Conservation (phyloP, 2,329 filamentous ascomycete species). For the Fusarium tuaranense region DNA sequence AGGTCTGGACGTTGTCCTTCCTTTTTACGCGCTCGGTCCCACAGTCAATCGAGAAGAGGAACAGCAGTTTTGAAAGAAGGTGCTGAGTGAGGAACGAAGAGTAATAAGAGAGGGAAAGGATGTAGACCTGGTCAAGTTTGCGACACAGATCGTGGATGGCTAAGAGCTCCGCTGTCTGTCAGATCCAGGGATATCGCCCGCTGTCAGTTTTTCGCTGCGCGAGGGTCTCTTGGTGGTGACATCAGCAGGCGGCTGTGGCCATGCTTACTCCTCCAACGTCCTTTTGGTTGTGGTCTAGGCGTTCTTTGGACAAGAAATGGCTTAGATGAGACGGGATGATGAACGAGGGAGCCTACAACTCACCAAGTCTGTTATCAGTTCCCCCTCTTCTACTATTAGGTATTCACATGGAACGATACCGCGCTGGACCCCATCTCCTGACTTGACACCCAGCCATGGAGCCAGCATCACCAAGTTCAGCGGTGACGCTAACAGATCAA, state of each 20-base stretch:
- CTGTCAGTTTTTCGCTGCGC: background rate
- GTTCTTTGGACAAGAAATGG: constrained; percentile 4
- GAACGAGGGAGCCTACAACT: background rate
- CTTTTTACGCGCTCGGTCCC: constrained; percentile 25
- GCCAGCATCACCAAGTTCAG: background rate
- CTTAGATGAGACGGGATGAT: constrained; percentile 6
- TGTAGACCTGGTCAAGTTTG: background rate
- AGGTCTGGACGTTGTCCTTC: constrained; percentile 8
- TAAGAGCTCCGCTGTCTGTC: constrained; percentile 19
- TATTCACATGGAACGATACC: constrained; percentile 16
- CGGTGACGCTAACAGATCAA: constrained; percentile 10
- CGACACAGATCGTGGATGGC: constrained; percentile 7
- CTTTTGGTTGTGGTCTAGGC: background rate
- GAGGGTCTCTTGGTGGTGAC: constrained; percentile 35
- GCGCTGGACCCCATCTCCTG: constrained; percentile 14
- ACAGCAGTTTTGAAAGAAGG: background rate
- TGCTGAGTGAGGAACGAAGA: background rate
- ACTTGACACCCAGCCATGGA: background rate
- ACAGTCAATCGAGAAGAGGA: constrained; percentile 16
- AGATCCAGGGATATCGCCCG: constrained; percentile 28
- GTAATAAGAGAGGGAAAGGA: background rate
- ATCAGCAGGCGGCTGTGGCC: constrained; percentile 33
- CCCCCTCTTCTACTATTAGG: background rate
- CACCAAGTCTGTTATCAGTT: background rate
- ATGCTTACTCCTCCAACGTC: constrained; percentile 24